phyloP scores from a whole-genome alignment of 768 basidiomycete species.

The Pluteus cervinus region DNA sequence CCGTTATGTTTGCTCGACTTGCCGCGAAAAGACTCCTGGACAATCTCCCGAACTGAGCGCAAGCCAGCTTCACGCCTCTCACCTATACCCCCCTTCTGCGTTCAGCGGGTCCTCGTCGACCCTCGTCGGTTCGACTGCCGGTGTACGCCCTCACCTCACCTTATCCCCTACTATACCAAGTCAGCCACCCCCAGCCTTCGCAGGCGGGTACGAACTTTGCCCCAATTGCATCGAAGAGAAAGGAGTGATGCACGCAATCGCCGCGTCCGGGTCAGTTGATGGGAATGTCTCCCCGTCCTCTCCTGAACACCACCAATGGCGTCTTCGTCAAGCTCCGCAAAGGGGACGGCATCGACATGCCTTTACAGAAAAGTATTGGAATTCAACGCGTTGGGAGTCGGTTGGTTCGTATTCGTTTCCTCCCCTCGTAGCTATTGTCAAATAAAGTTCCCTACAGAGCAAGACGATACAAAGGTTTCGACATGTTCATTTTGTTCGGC shows the following conservation, averaged over 20 bases:
- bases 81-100: too few species aligned
- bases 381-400: constrained; percentile 76
- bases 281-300: too few species aligned
- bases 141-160: constrained; percentile 13
- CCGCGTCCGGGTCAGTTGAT: constrained; percentile 44
- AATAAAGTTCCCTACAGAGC: constrained; percentile 27
- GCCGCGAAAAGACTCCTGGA: constrained; percentile 68
- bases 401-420: constrained; percentile 63
- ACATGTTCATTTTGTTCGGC: constrained; percentile 81
- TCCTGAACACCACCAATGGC: constrained; percentile 39
- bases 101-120: too few species aligned
- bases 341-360: constrained; percentile 81
- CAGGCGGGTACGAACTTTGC: constrained; percentile 79
- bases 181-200: constrained; percentile 13
- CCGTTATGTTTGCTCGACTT: constrained; percentile 85
- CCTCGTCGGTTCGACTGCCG: constrained; percentile 13
- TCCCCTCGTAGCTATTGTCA: not conserved
- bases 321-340: constrained; percentile 47
- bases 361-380: constrained; percentile 85
- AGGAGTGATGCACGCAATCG: constrained; percentile 74
- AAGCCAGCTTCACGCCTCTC: constrained; percentile 13
- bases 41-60: too few species aligned
- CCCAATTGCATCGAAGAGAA: constrained; percentile 69
- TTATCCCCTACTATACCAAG: constrained; percentile 10
- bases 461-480: constrained; percentile 62